Base-by-base conservation (phyloP, 148 eudicot species). In the Nepenthes mirabilis region DNA sequence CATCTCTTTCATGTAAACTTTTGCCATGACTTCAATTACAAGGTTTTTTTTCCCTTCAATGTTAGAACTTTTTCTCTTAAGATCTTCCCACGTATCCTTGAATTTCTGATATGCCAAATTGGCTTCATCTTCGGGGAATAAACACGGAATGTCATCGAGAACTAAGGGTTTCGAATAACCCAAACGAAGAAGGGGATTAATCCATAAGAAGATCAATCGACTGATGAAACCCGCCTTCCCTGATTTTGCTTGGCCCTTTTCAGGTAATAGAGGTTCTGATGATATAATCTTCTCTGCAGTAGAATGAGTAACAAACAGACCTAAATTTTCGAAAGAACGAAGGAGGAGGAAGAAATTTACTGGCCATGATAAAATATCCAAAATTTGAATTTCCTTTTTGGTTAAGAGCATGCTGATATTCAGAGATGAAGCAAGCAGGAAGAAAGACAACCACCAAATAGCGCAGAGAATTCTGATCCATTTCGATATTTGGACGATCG, bases 101-200 rank as follows among this genome's bases (percentile, higher is more conserved):
- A 82, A 85, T 43, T 65, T 77, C 71, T 71, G 65, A 60, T 77
- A 72, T 11, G 78, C 84, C 37, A 82, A 40, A 63, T 34, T 45
- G 12, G 87, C 80, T 80, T 76, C 82, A 59, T 82, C 91, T 61
- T 82, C 81, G 14, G 71, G 56, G 58, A 72, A 83, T 11, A 85
- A 60, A 67, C 45, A 14, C 2, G 91, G 85, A 37, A 85, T 80
- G 52, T 82, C 87, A 54, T 80, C 81, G 52, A 80, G 73, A 56
- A 48, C 61, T 62, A 85, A 60, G 36, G 76, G 69, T 61, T 74
- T 82, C 1, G 72, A 67, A 40, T 71, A 59, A 55, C 87, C 91
- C 62, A 82, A 59, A 9, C 64, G 43, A 64, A 85, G 79, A 48
- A 85, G 69, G 32, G 73, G 74, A 67, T 66, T 77, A 48, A 82